Evolutionary conservation across 164 flowering plant genomes (phyloP), one percentile per base, ranked within the genome.

Genomic region (Kalanchoe fedtschenkoi): DNA sequence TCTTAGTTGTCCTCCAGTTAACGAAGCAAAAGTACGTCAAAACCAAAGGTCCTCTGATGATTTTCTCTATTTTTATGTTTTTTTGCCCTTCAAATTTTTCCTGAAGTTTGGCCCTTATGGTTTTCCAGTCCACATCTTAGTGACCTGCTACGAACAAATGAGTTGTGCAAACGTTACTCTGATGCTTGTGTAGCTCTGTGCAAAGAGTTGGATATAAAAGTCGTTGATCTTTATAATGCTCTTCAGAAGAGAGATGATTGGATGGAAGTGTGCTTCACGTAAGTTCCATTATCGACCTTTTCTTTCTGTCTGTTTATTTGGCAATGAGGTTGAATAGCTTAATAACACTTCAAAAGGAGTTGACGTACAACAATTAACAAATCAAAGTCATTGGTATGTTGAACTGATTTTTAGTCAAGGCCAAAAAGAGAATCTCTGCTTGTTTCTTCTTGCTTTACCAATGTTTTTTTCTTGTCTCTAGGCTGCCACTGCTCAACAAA

Each of bases 161-260:
- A 87, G 64, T 62, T 71, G 5, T 88, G 92, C 70, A 66, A 71
- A 67, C 67, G 19, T 47, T 90, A 93, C 72, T 83, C 99, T 38
- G 95, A 90, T 53, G 97, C 97, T 57, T 87, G 91, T 69, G 65
- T 85, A 72, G 75, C 81, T 55, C 59, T 90, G 67, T 84, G 96
- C 75, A 42, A 60, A 62, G 96, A 93, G 72, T 65, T 85, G 79
- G 84, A 62, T n/a, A 21, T 93, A 53, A 74, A 85, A 69, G 92
- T 74, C 10, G 66, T 93, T 66, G 89, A 90, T 79, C 87, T 93
- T 54, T 88, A 77, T 70, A 76, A 75, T 65, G 90, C 95, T 43
- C 51, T 93, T 54, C 97, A 87, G 73, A 76, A 74, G 62, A 72
- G 68, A 70, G 81, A 80, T 66, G 78, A 82, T 58, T 90, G 97